Evolutionary conservation across 208 protist species (phyloP), one percentile per base, ranked within the genome.

Genomic region (Naegleria gruberi): DNA sequence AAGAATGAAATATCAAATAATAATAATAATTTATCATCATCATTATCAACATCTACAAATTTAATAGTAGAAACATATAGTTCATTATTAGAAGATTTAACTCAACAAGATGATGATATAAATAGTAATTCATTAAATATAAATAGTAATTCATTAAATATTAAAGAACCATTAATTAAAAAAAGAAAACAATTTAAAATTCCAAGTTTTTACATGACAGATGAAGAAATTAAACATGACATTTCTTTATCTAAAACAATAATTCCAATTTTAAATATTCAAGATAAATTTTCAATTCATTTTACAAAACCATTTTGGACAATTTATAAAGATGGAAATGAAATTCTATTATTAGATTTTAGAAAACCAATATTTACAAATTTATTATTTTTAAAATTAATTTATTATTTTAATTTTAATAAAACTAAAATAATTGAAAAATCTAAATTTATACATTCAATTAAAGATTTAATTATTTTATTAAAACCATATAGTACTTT

Each of bases 231-330:
- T 30, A 65, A 65, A 65, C 30, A 65, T 65, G 51, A 65, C 30
- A 4, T 10, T 30, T 30, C 15, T 19, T 10, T 30, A 65, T 65
- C 51, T 65, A 65, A 65, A 8, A 77, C 17, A 37, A 77, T 37
- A 8, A 77, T 77, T 77, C 65, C 65, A 77, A 77, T 77, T 15
- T 37, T 77, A 37, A 5, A 30, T 8, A 37, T 77, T 77, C 6
- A 30, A 77, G 17, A 30, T 37, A 77, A 77, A 37, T 77, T 30
- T 77, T 77, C n/a, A 30, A 37, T 77, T 37, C 10, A 2, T 37
- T 77, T 77, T 77, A 77, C 65, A 77, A 37, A 77, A 77, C 65
- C 65, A 77, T 77, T 37, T n/a, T 77, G 65, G 65, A 77, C 65
- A 37, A 8, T 77, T 2, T 19, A 37, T n/a, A 7, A 7, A 77